Evolutionary conservation across 257 asterid species (phyloP), one percentile per base, ranked within the genome.

Genomic region (Rubia yunnanensis): DNA sequence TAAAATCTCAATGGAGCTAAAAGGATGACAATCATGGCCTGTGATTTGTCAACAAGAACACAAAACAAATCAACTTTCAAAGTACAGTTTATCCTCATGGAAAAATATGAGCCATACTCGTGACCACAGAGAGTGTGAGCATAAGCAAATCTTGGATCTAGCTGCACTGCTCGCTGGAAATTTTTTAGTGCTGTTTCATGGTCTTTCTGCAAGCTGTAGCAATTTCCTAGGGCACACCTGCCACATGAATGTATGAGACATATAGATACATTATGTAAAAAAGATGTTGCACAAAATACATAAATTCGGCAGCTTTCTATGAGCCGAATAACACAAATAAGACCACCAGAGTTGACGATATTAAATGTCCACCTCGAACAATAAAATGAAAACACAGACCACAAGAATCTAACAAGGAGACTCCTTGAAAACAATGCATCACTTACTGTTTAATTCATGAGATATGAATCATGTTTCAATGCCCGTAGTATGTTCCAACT

Each of bases 191-290:
- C 96, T 34, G 94, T 82, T 80, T 91, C 96, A 28, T 91, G 98
- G 79, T 91, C 98, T 77, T 86, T 88, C 82, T 91, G 98, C 74
- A 88, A 78, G 78, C 98, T 91, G 75, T 83, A 91, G 83, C 96
- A 91, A 70, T 91, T 91, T 34, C 98, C 98, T 89, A 88, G 79
- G 35, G 98, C 98, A 81, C 88, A 83, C 97, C 97, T 90, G 88
- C 36, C 80, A 85, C 31, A 44, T 34, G 46, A 30, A 72, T 32
- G 35, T 38, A 62, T 26, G 3, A 46, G 38, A 39, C 46, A 58
- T 22, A 36, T 38, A 36, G 13, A 41, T 17, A 64, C 7, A 46
- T 23, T 7, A 39, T 1, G 56, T 56, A 24, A 70, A 26, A 26
- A 27, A 46, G 44, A 48, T 28, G 67, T 13, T 69, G 23, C 60